Conservation (phyloP, 164 flowering plant species). For the Magnolia changhungtana region DNA sequence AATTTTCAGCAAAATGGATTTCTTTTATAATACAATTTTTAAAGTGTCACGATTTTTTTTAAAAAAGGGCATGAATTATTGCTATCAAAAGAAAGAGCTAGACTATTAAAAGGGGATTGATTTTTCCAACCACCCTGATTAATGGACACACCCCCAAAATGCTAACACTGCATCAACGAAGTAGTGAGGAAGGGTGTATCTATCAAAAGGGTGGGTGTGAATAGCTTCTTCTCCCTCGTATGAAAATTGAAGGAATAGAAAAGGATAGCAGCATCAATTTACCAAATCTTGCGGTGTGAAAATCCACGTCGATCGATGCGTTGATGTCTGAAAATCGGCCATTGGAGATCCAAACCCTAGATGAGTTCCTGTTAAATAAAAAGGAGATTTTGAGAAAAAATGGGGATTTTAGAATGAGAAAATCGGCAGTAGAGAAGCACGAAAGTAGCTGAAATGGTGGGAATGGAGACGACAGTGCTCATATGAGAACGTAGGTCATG, state of each 20-base stretch:
- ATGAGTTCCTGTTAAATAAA: background rate
- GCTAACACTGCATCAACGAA: background rate
- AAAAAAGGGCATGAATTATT: too few relatives aligned
- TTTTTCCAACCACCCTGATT: too few relatives aligned
- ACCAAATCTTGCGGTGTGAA: slow-evolving; percentile 78
- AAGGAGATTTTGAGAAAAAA: background rate
- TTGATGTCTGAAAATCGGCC: slow-evolving; percentile 92
- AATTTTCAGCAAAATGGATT: too few relatives aligned
- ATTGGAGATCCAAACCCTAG: slow-evolving; percentile 23
- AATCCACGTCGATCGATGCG: slow-evolving; percentile 87
- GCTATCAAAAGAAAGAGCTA: background rate
- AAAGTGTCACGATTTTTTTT: too few relatives aligned
- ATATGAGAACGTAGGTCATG: too few relatives aligned
- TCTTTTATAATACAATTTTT: too few relatives aligned
- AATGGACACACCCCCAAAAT: background rate
- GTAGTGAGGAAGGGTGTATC: background rate
- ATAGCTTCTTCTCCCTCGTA: background rate
- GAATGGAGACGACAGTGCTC: background rate
- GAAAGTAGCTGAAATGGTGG: background rate
- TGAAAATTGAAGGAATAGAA: background rate
- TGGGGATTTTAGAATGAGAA: background rate
- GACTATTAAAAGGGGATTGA: background rate
- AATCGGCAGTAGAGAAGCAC: background rate
- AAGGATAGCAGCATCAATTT: background rate
- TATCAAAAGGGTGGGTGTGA: background rate